These are phyloP conservation scores for Aspergillus cejpii DNA, from an alignment of 2,329 filamentous ascomycete genomes.

Conservation along the genomic window DNA sequence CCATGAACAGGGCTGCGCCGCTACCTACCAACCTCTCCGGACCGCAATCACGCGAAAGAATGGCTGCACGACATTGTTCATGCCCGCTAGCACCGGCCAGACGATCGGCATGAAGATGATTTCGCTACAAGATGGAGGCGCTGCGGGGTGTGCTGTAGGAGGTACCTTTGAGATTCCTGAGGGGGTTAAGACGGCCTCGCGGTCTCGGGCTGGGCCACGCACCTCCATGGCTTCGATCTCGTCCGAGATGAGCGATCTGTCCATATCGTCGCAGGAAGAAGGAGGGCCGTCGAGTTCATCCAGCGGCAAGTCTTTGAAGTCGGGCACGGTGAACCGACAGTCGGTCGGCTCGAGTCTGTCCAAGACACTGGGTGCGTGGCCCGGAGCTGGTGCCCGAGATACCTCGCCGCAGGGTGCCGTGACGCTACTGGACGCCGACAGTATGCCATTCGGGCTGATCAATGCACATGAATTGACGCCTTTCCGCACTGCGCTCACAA, in stretches of 20 bases:
- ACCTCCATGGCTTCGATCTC: constrained; percentile 32
- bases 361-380: constrained; percentile 31
- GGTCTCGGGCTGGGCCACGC: constrained; percentile 18
- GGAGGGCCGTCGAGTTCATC: constrained; percentile 16
- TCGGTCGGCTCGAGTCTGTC: constrained; percentile 23
- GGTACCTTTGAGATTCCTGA: constrained; percentile 21
- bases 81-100: constrained; percentile 57
- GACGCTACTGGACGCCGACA: constrained; percentile 53
- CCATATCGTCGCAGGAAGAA: constrained; percentile 31
- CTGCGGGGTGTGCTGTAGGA: constrained; percentile 30
- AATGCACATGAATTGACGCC: constrained; percentile 64
- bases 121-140: constrained; percentile 42
- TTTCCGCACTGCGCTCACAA: constrained; percentile 59
- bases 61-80: constrained; percentile 59
- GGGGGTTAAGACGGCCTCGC: constrained; percentile 11
- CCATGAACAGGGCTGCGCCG: constrained; percentile 53
- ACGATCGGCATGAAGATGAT: constrained; percentile 61
- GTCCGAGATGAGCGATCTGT: constrained; percentile 31
- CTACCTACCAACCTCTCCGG: constrained; percentile 56
- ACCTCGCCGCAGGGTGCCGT: constrained; percentile 52
- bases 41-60: constrained; percentile 55
- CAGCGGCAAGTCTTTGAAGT: constrained; percentile 25
- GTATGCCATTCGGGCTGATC: constrained; percentile 55
- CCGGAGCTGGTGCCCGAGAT: constrained; percentile 30
- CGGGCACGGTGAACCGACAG: constrained; percentile 28